Base-by-base conservation (phyloP, 345 rosid genomes). In the Diplotaxis tenuifolia region DNA sequence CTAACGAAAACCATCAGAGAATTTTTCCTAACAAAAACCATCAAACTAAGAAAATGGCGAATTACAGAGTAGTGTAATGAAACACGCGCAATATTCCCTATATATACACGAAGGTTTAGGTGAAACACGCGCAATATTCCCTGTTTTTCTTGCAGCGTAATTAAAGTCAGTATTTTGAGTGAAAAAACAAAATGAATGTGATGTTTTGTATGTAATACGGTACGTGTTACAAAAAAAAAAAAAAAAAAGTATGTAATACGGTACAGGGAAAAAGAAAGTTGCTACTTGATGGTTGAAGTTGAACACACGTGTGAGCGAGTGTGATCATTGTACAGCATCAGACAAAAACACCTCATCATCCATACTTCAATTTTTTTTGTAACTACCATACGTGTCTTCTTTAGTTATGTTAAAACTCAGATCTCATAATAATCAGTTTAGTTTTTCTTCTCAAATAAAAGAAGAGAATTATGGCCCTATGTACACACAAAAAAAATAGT, bases 291-390 rank as follows among this genome's bases (percentile, higher is more conserved):
- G 47, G 60, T n/a, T n/a, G n/a, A n/a, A n/a, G 36, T 45, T 28
- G 5, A 14, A 20, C 10, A 49, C 67, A 74, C 78, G 68, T 59
- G 65, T 65, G n/a, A 29, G 58, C 76, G 29, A 63, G 56, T 32
- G 66, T 15, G 49, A 16, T 16, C 59, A 66, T 23, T 66, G 61
- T 29, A 15, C 49, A 15, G 47, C 27, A 14, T 47, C 28, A 22
- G 67, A 65, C 67, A 74, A 22, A 58, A 47, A 66, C 62, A 38
- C 27, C 67, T 50, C 10, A 36, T 12, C 42, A 70, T 45, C 29
- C 68, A 4, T 25, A 50, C 23, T 14, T n/a, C n/a, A n/a, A n/a
- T n/a, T n/a, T n/a, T n/a, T n/a, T n/a, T n/a, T n/a, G n/a, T n/a
- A n/a, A n/a, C n/a, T n/a, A n/a, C 29, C 68, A 4, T 25, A 50